Percentiles rank a stretch among this genome's conserved stretches.
These are phyloP conservation scores for Fusarium aywerte DNA, from an alignment of 2,329 filamentous ascomycete species.

Conservation along the genomic window DNA sequence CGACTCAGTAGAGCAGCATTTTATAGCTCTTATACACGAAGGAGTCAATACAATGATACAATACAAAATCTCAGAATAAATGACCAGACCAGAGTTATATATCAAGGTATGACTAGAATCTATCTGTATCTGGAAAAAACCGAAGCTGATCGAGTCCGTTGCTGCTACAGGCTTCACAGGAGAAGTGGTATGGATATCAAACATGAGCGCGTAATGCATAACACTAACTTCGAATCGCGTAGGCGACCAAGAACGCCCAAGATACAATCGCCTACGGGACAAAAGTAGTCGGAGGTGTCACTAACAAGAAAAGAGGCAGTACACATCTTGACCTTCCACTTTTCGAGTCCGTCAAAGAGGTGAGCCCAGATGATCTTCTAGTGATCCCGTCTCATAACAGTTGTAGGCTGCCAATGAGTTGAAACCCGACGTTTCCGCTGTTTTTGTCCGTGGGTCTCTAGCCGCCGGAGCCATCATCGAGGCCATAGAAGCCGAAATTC, in stretches of 20 bases:
- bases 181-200: constrained; percentile 46
- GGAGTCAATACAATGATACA: neutral
- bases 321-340: constrained; percentile 52
- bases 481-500: constrained; percentile 80
- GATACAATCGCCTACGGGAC: constrained; percentile 55
- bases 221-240: neutral
- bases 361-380: neutral
- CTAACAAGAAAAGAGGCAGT: constrained; percentile 51
- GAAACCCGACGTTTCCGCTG: constrained; percentile 73
- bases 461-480: constrained; percentile 77
- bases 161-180: constrained; percentile 51
- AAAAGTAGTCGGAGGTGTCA: constrained; percentile 53
- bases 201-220: neutral
- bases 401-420: constrained; percentile 49
- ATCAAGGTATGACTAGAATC: neutral
- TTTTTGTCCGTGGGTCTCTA: constrained; percentile 77
- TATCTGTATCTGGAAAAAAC: neutral
- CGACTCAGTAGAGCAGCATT: neutral
- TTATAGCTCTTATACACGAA: neutral
- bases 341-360: constrained; percentile 50
- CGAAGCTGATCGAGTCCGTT: neutral
- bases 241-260: constrained; percentile 54
- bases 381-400: neutral
- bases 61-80: constrained; percentile 1
- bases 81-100: neutral